Evolutionary conservation across 257 asterid genomes (phyloP).

Genomic region (Nicotiana benthamiana): DNA sequence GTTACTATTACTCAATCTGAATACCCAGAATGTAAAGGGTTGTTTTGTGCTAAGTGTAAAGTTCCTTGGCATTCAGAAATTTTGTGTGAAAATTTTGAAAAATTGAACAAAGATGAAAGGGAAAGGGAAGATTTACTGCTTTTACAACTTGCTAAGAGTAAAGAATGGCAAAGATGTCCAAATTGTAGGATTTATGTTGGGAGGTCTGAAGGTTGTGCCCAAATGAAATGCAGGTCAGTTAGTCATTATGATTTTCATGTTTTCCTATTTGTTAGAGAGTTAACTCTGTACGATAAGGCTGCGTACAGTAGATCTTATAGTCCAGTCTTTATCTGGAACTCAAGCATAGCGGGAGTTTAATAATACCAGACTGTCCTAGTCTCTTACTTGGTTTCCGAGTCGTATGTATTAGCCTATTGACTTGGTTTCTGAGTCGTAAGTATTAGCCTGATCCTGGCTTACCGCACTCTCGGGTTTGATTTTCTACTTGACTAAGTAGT

Average conservation of each 20-base stretch:
- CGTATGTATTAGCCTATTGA: no score
- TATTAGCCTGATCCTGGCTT: neutral
- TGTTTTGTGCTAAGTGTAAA: slow-evolving; percentile 48
- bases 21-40: slow-evolving; percentile 51
- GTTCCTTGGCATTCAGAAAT: slow-evolving; percentile 53
- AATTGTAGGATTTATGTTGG: slow-evolving; percentile 15
- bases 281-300: no score
- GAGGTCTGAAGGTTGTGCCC: slow-evolving; percentile 14
- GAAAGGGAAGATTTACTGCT: slow-evolving; percentile 12
- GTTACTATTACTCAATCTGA: slow-evolving; percentile 18
- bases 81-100: slow-evolving; percentile 34
- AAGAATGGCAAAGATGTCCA: slow-evolving; percentile 23
- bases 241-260: neutral
- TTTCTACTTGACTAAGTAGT: neutral
- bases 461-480: neutral
- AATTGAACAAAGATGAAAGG: slow-evolving; percentile 21
- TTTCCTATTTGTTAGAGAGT: neutral
- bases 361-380: no score
- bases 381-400: no score
- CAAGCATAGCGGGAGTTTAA: no score
- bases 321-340: accelerated
- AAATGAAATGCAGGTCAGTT: slow-evolving; percentile 19
- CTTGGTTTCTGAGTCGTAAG: no score
- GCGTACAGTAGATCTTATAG: no score
- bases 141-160: slow-evolving; percentile 4